Conservation (phyloP, 78 protist species). For the Dictyostelium brefeldianum region DNA sequence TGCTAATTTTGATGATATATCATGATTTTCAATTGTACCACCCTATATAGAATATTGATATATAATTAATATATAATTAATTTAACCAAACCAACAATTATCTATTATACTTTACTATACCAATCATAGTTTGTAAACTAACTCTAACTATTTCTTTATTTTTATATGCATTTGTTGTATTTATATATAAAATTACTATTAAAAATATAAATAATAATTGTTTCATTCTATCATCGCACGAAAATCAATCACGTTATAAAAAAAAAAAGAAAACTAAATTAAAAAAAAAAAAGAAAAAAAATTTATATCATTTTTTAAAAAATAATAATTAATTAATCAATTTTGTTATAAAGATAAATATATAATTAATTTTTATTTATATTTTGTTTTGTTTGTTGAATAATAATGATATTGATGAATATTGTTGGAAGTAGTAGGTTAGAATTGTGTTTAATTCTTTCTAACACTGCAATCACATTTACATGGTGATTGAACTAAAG, state of each 20-base stretch:
- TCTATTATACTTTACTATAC: conserved; percentile 17
- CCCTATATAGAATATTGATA: neutral
- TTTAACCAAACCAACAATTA: too few species aligned
- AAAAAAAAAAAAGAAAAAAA: conserved; percentile 11
- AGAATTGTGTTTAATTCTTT: neutral
- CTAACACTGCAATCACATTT: conserved; percentile 12
- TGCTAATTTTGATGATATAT: conserved; percentile 12
- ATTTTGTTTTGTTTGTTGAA: neutral
- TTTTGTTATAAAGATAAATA: neutral
- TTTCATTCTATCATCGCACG: neutral
- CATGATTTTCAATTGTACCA: neutral
- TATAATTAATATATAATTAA: neutral
- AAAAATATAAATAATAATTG: neutral
- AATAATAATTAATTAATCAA: too few species aligned
- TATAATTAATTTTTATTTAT: neutral
- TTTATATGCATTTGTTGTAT: neutral
- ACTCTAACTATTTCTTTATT: conserved; percentile 17
- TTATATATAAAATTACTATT: neutral
- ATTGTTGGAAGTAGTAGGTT: neutral
- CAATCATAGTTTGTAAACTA: neutral
- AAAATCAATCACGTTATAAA: neutral
- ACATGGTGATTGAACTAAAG: conserved; percentile 33
- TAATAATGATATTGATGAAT: neutral
- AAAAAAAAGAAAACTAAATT: conserved; percentile 2
- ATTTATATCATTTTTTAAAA: neutral